These are phyloP conservation scores for Sarocladium brachiariae DNA, from an alignment of 2,329 filamentous ascomycete species.

Conservation along the genomic window DNA sequence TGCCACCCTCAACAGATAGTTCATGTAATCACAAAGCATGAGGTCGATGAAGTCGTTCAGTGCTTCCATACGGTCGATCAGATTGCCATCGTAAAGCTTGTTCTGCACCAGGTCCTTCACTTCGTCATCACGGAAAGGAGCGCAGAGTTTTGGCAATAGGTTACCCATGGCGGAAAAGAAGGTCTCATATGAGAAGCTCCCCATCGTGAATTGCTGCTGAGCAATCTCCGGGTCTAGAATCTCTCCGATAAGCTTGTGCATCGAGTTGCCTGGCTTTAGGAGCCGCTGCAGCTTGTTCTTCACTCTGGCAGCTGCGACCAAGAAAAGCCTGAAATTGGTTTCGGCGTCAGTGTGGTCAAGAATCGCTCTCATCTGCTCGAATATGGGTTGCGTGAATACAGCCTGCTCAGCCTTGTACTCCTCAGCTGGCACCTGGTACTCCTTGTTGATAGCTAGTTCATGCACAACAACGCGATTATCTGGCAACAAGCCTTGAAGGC, in stretches of 20 bases:
- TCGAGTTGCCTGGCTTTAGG: slow-evolving; percentile 62
- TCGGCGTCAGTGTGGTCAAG: slow-evolving; percentile 61
- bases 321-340: slow-evolving; percentile 59
- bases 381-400: slow-evolving; percentile 40
- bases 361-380: slow-evolving; percentile 52
- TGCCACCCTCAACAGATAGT: slow-evolving; percentile 68
- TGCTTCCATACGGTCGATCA: slow-evolving; percentile 70
- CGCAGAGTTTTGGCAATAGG: slow-evolving; percentile 72
- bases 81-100: slow-evolving; percentile 51
- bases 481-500: slow-evolving; percentile 52
- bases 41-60: slow-evolving; percentile 70
- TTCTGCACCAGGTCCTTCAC: slow-evolving; percentile 62
- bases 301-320: slow-evolving; percentile 64
- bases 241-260: slow-evolving; percentile 69
- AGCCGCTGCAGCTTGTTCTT: slow-evolving; percentile 66
- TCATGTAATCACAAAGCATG: slow-evolving; percentile 75
- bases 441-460: slow-evolving; percentile 71
- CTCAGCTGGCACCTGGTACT: slow-evolving; percentile 63
- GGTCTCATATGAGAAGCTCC: slow-evolving; percentile 72
- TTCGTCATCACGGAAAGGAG: slow-evolving; percentile 71
- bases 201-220: slow-evolving; percentile 59
- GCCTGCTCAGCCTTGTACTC: slow-evolving; percentile 53
- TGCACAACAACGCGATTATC: slow-evolving; percentile 71
- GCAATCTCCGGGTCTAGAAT: slow-evolving; percentile 68
- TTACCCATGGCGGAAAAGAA: slow-evolving; percentile 73